phyloP scores from a whole-genome alignment of 176 grass and related monocot species.

The Oryza glumipatula region DNA sequence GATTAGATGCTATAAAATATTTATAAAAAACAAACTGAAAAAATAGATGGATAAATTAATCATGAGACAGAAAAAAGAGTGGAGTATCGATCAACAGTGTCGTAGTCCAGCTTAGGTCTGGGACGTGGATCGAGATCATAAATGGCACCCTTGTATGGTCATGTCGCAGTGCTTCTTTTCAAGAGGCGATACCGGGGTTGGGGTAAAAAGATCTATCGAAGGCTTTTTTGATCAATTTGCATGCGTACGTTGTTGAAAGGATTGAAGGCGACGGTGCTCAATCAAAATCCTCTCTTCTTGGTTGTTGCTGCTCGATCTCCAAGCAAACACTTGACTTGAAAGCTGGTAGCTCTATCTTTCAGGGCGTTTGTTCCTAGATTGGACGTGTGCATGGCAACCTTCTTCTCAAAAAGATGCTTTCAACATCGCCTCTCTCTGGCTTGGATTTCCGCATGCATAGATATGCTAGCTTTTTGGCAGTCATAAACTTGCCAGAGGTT shows the following conservation, averaged over 20 bases:
- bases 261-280: conserved; percentile 33
- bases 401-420: conserved; percentile 27
- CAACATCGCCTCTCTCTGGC: not conserved
- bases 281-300: not conserved
- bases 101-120: conserved; percentile 16
- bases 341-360: conserved; percentile 1
- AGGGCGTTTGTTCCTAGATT: conserved; percentile 59
- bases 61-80: too few species aligned
- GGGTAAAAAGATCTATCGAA: not conserved
- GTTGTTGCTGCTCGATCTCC: not conserved
- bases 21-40: too few species aligned
- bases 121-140: conserved; percentile 23
- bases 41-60: too few species aligned
- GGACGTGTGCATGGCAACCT: conserved; percentile 66
- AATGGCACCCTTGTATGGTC: conserved; percentile 45
- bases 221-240: conserved; percentile 28
- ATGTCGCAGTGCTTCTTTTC: conserved; percentile 29
- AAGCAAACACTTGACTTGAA: conserved; percentile 24
- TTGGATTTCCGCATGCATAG: conserved; percentile 48
- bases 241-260: conserved; percentile 58
- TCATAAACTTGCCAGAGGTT: not conserved
- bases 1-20: too few species aligned
- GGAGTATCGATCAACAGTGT: not conserved
- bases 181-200: not conserved
- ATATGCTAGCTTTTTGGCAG: not conserved